Conservation (phyloP, 768 basidiomycete species). For the Naganishia onofrii region DNA sequence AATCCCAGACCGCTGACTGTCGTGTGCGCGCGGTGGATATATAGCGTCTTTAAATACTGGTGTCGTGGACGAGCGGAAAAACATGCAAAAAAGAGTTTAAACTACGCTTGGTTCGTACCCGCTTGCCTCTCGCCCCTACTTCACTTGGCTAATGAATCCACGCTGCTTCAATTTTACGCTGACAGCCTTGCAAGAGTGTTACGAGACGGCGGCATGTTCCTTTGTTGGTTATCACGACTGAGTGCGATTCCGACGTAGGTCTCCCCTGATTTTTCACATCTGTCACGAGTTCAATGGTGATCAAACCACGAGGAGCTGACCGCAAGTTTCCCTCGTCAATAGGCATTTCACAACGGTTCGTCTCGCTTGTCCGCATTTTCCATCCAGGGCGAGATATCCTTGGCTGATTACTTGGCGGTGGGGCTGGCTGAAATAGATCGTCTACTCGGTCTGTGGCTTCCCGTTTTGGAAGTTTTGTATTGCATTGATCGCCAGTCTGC, state of each 20-base stretch:
- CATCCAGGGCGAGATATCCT: not conserved
- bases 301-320: too few species aligned
- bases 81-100: slow-evolving; percentile 59
- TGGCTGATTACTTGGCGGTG: not conserved
- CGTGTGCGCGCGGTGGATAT: slow-evolving; percentile 55
- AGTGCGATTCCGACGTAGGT: slow-evolving; percentile 37
- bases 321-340: too few species aligned
- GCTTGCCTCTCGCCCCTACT: too few species aligned
- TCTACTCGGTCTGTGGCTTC: slow-evolving; percentile 14
- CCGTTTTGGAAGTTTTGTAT: slow-evolving; percentile 68
- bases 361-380: not conserved
- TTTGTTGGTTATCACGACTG: slow-evolving; percentile 43
- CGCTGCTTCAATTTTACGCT: not conserved
- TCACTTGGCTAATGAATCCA: slow-evolving; percentile 3
- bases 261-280: too few species aligned
- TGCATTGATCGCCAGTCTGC: slow-evolving; percentile 77
- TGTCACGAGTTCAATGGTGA: too few species aligned
- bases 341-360: slow-evolving; percentile 16
- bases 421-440: slow-evolving; percentile 1
- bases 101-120: slow-evolving; percentile 57
- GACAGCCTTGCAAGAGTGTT: slow-evolving; percentile 5
- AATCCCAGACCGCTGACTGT: too few species aligned
- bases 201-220: slow-evolving; percentile 74
- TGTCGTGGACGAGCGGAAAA: slow-evolving; percentile 74
- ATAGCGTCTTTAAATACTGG: slow-evolving; percentile 56